A percentile compares a stretch with the other conserved stretches of the same genome.
Evolutionary conservation across 2,329 filamentous ascomycete species (phyloP).

Genomic region (Exophiala alcalophila): DNA sequence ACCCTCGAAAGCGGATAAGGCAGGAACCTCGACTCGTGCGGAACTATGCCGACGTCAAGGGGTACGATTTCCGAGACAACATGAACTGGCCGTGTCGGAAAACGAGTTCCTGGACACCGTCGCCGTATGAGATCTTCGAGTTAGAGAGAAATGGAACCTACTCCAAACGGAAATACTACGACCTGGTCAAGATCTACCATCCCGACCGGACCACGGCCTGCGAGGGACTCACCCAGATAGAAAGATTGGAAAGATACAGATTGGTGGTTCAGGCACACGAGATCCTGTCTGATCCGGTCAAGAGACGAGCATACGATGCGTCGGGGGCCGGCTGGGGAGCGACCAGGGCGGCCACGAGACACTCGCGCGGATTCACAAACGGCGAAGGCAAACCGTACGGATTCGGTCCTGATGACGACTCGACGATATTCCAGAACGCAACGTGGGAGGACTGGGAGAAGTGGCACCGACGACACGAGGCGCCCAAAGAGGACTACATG

Average conservation of each 20-base stretch:
- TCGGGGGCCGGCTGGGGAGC: slow-evolving; percentile 75
- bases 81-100: slow-evolving; percentile 31
- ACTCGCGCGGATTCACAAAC: slow-evolving; percentile 31
- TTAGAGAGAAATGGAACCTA: slow-evolving; percentile 64
- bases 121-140: slow-evolving; percentile 86
- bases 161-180: slow-evolving; percentile 78
- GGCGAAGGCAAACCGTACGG: slow-evolving; percentile 32
- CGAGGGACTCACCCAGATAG: slow-evolving; percentile 30
- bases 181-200: slow-evolving; percentile 94
- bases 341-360: slow-evolving; percentile 26
- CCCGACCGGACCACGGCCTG: slow-evolving; percentile 62
- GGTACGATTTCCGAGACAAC: slow-evolving; percentile 28
- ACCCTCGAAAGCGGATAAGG: slow-evolving; percentile 25
- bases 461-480: slow-evolving; percentile 62
- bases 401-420: slow-evolving; percentile 40
- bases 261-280: slow-evolving; percentile 84
- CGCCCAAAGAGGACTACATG: slow-evolving; percentile 41
- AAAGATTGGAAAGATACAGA: slow-evolving; percentile 82
- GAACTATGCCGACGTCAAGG: slow-evolving; percentile 38
- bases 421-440: slow-evolving; percentile 66
- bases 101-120: slow-evolving; percentile 48
- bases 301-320: slow-evolving; percentile 76
- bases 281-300: slow-evolving; percentile 76
- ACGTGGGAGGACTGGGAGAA: slow-evolving; percentile 98
- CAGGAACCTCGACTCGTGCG: slow-evolving; percentile 24